phyloP scores from a whole-genome alignment of 768 basidiomycete species.

The Lentinus tigrinus region DNA sequence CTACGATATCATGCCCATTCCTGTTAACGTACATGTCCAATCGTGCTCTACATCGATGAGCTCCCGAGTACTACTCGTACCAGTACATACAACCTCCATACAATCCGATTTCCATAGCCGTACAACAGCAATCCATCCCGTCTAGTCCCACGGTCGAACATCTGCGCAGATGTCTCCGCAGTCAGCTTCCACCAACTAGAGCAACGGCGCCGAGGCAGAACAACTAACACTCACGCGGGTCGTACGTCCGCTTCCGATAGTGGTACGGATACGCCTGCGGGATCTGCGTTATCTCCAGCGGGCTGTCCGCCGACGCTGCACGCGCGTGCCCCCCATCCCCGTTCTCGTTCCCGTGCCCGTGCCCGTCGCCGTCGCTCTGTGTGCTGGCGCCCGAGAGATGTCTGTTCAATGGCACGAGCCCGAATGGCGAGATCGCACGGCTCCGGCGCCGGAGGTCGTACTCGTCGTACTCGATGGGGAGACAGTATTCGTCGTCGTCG shows the following conservation, averaged over 20 bases:
- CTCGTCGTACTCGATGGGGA: not conserved
- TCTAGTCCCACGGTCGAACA: no score
- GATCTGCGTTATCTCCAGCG: not conserved
- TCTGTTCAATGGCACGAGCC: conserved; percentile 9
- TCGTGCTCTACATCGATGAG: no score
- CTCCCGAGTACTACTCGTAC: no score
- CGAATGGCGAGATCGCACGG: conserved; percentile 11
- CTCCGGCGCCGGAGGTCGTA: not conserved
- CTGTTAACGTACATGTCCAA: no score
- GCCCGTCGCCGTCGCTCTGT: not conserved
- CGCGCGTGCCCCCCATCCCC: not conserved
- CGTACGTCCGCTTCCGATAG: conserved; percentile 8
- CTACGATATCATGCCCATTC: no score
- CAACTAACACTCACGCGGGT: conserved; percentile 10
- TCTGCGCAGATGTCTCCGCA: no score
- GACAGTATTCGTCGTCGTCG: not conserved
- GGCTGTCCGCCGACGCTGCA: not conserved
- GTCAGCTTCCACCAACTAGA: no score
- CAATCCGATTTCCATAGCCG: no score
- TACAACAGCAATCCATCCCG: no score
- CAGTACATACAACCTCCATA: no score
- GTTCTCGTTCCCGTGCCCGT: not conserved
- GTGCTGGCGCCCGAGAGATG: not conserved
- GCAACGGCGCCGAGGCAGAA: not conserved
- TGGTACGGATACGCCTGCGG: conserved; percentile 1